These are phyloP conservation scores for Psilocybe mexicana DNA, from an alignment of 1,284 basidiomycete genomes.

Conservation along the genomic window DNA sequence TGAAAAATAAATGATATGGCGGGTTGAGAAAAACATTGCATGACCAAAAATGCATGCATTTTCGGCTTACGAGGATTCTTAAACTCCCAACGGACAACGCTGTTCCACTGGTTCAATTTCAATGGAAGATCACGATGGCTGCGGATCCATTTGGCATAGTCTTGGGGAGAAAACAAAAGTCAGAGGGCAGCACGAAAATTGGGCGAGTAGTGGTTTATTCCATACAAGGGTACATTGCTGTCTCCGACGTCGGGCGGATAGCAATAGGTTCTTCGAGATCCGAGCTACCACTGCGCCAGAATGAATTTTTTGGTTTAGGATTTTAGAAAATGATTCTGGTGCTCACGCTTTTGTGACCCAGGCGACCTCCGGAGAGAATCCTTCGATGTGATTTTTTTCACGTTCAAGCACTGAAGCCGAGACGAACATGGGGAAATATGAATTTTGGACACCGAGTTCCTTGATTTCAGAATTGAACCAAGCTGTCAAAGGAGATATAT, in stretches of 20 bases:
- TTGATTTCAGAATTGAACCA: conserved; percentile 95
- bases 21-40: not conserved
- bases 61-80: conserved; percentile 85
- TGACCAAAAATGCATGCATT: not conserved
- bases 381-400: conserved; percentile 99
- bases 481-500: conserved; percentile 40
- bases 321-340: conserved; percentile 32
- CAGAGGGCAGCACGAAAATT: not conserved
- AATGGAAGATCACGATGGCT: conserved; percentile 96
- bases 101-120: conserved; percentile 99
- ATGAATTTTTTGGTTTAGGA: not conserved
- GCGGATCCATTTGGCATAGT: conserved; percentile 99
- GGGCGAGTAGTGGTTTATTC: conserved; percentile 9
- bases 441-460: conserved; percentile 94
- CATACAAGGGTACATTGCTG: conserved; percentile 96
- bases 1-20: conserved; percentile 27
- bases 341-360: conserved; percentile 97
- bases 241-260: conserved; percentile 97
- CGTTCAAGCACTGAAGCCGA: conserved; percentile 91
- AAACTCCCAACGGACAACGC: conserved; percentile 99
- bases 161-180: conserved; percentile 27
- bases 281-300: conserved; percentile 69
- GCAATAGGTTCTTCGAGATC: conserved; percentile 98
- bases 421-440: conserved; percentile 99
- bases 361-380: conserved; percentile 99